phyloP scores from a whole-genome alignment of 192 early-diverging fungal species.

The Entrophospora sp. region DNA sequence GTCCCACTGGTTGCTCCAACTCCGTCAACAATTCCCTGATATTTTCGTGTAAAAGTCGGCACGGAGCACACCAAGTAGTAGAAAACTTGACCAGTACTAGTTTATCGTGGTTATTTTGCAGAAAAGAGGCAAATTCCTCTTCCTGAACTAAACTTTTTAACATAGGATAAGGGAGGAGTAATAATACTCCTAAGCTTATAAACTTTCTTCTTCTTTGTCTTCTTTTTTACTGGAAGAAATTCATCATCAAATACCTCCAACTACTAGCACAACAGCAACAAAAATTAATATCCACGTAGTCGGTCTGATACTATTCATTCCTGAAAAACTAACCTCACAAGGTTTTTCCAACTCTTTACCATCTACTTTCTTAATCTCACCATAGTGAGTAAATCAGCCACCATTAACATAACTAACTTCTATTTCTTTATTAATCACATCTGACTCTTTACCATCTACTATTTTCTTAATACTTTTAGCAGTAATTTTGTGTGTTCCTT shows the following conservation, averaged over 20 bases:
- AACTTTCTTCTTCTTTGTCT: slow-evolving; percentile 9
- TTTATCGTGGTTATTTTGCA: not conserved
- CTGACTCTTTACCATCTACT: too few species aligned
- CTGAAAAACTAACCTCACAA: too few species aligned
- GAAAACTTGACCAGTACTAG: not conserved
- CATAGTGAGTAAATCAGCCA: too few species aligned
- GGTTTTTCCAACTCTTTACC: too few species aligned
- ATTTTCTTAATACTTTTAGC: too few species aligned
- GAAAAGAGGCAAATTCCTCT: not conserved
- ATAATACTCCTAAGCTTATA: not conserved
- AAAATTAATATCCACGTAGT: too few species aligned
- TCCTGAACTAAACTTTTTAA: not conserved
- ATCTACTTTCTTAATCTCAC: too few species aligned
- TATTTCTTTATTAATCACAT: too few species aligned
- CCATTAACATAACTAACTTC: too few species aligned
- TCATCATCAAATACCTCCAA: slow-evolving; percentile 12
- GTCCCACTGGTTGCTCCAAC: not conserved
- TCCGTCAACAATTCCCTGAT: not conserved
- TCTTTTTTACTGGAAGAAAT: slow-evolving; percentile 3
- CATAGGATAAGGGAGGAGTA: not conserved
- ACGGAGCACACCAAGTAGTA: not conserved
- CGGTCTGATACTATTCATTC: too few species aligned
- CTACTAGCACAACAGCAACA: too few species aligned
- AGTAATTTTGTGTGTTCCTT: too few species aligned
- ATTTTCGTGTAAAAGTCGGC: not conserved